Evolutionary conservation across 768 basidiomycete genomes (phyloP), one percentile per base, ranked within the genome.

Genomic region (Naganishia vishniacii): DNA sequence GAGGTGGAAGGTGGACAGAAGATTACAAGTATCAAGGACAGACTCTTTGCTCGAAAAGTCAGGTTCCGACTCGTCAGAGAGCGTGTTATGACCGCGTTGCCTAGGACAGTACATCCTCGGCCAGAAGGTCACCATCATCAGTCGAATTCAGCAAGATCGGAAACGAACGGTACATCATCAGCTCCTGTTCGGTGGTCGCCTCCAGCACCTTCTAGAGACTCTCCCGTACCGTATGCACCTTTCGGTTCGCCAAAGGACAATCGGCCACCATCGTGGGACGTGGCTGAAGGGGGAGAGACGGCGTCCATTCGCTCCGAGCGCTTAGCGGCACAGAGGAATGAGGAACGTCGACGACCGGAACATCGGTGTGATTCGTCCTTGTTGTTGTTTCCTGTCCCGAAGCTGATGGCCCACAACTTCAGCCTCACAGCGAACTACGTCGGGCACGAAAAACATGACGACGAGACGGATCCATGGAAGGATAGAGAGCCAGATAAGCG

Each of bases 211-310:
- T 7, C 34, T 7, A 20, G 42, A 18, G 42, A 8, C 9, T 12
- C 13, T 44, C 42, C 42, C 5, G n/a, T 44, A 8, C 42, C 5
- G 3, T 56, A 26, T 48, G 18, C 23, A 18, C 23, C 53, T 11
- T 31, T 51, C 29, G 49, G 49, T 32, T 37, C 32, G 4, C 32
- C 32, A 16, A 37, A 40, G 11, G 20, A n/a, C 3, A 37, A 11
- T 23, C 16, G 53, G 23, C 53, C 53, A 15, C 12, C 26, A 9
- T 56, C 53, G 20, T 56, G 53, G 53, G 53, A 56, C 26, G 53
- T 40, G n/a, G n/a, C n/a, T n/a, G n/a, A n/a, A n/a, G n/a, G n/a
- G n/a, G n/a, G n/a, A n/a, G n/a, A 11, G 53, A 56, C n/a, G 42
- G 5, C 42, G 42, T 20, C 9, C 11, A 44, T 37, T 7, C 34